A percentile compares a stretch with the other conserved stretches of the same genome.
These are phyloP conservation scores for Xylaria arbuscula DNA, from an alignment of 2,329 filamentous ascomycete species.

Conservation along the genomic window DNA sequence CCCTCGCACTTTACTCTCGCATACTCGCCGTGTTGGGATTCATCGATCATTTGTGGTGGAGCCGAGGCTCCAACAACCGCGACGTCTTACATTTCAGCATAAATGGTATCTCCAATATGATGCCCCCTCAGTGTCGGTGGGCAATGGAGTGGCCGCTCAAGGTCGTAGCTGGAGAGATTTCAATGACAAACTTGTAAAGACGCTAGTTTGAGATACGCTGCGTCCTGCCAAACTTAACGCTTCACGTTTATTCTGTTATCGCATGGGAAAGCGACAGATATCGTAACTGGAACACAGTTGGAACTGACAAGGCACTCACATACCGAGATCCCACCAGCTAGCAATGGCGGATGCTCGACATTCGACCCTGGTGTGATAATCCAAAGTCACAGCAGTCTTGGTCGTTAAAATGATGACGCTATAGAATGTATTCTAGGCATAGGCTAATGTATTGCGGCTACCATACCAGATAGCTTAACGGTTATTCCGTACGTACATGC, in stretches of 20 bases:
- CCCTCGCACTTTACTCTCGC: conserved; percentile 33
- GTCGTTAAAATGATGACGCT: not conserved
- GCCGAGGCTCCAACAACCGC: conserved; percentile 23
- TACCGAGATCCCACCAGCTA: not conserved
- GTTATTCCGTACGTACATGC: not conserved
- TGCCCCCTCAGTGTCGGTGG: conserved; percentile 24
- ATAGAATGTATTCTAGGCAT: conserved; percentile 4
- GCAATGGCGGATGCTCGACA: not conserved
- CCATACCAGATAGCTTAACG: conserved; percentile 3
- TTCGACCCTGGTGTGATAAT: not conserved
- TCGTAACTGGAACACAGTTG: not conserved
- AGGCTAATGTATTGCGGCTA: conserved; percentile 10
- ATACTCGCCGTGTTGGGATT: conserved; percentile 31
- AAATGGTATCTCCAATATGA: conserved; percentile 28
- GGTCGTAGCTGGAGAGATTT: conserved; percentile 25
- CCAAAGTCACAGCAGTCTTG: not conserved
- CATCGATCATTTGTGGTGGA: conserved; percentile 37
- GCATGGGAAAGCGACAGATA: not conserved
- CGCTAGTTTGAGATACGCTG: not conserved
- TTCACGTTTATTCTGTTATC: not conserved
- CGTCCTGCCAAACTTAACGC: not conserved
- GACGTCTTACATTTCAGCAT: conserved; percentile 30
- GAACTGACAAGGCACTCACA: not conserved
- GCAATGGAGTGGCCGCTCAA: conserved; percentile 32
- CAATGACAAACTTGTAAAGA: not conserved